Conservation (phyloP, 208 protist species). For the Balamuthia mandrillaris region DNA sequence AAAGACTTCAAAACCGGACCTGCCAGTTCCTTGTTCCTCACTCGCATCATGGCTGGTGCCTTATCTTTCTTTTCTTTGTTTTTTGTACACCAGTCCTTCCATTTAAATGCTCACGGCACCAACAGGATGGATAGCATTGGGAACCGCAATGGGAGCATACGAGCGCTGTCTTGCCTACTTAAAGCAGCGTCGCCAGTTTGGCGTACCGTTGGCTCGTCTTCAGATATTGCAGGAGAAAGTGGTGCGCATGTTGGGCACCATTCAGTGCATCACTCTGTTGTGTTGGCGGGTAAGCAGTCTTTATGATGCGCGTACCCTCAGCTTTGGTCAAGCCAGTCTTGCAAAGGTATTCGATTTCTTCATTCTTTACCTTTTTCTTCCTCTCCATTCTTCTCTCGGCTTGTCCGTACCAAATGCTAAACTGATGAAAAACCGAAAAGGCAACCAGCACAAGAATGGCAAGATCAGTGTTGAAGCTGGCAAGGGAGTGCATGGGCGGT, state of each 20-base stretch:
- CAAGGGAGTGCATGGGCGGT: constrained; percentile 39
- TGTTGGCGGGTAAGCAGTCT: constrained; percentile 33
- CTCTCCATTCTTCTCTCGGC: constrained; percentile 39
- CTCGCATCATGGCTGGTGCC: not conserved
- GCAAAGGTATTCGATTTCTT: no score
- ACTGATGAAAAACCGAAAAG: not conserved
- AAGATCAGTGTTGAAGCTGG: not conserved
- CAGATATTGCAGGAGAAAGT: constrained; percentile 47
- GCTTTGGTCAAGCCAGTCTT: no score
- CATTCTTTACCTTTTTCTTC: no score
- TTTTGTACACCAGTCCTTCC: not conserved
- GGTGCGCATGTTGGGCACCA: constrained; percentile 28
- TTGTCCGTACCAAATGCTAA: not conserved
- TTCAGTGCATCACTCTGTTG: constrained; percentile 43
- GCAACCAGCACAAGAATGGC: not conserved
- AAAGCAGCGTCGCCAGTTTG: constrained; percentile 41
- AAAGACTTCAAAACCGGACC: constrained; percentile 37
- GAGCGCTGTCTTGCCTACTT: constrained; percentile 29
- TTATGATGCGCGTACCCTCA: no score
- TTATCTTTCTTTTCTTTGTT: not conserved
- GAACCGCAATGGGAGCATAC: constrained; percentile 31
- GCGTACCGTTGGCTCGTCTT: not conserved
- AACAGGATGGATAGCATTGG: constrained; percentile 38
- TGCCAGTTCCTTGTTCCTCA: not conserved
- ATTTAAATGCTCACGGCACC: not conserved